Evolutionary conservation across 1,139 yeast species (phyloP).

Genomic region (Kodamaea arcana): DNA sequence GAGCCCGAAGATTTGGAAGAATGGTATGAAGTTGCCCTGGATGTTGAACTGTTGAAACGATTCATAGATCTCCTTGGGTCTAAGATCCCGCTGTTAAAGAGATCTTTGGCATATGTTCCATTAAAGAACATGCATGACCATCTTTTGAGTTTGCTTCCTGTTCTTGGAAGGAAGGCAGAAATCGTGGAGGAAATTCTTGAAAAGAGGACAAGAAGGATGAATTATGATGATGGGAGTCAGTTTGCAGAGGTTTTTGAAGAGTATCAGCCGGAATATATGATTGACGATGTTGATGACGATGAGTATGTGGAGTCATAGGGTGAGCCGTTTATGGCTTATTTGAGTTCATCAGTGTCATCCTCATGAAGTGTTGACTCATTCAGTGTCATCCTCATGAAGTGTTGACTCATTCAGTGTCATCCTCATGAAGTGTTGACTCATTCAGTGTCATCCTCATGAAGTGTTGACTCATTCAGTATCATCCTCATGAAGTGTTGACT

Average conservation of each 20-base stretch:
- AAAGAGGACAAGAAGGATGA: conserved; percentile 10
- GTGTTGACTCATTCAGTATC: too few relatives aligned
- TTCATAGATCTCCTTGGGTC: conserved; percentile 27
- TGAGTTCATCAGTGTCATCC: too few relatives aligned
- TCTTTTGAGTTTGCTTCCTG: conserved; percentile 20
- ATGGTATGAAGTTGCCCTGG: conserved; percentile 47
- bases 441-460: too few relatives aligned
- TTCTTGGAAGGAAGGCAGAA: conserved; percentile 11
- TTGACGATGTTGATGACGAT: conserved; percentile 10
- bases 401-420: too few relatives aligned
- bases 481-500: too few relatives aligned
- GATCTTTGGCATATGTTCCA: not conserved
- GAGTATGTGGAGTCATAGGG: conserved; percentile 10
- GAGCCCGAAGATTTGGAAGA: conserved; percentile 6
- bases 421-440: too few relatives aligned
- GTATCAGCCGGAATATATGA: conserved; percentile 10
- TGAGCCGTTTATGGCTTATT: too few relatives aligned
- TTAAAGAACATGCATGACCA: conserved; percentile 18
- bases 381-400: too few relatives aligned
- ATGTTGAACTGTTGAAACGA: conserved; percentile 23
- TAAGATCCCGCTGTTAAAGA: conserved; percentile 10
- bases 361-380: too few relatives aligned
- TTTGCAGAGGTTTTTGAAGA: conserved; percentile 14
- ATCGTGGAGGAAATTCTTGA: conserved; percentile 3
- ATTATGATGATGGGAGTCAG: conserved; percentile 13